Base-by-base conservation (phyloP, 768 basidiomycete species). In the Botryobasidium botryosum region DNA sequence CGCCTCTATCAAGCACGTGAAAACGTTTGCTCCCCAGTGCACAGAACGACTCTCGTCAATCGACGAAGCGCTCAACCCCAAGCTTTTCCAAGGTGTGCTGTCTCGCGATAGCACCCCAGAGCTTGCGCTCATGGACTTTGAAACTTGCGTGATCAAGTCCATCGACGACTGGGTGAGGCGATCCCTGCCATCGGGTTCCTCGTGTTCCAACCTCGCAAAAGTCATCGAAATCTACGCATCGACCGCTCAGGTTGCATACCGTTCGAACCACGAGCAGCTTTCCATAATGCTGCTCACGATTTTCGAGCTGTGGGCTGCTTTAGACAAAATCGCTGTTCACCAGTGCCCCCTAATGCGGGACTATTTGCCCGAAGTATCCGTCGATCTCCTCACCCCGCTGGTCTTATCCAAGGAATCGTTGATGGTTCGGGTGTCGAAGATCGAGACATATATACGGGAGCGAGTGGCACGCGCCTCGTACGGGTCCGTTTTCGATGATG, bases 301-400 rank as follows among this genome's bases (percentile, higher is more conserved):
- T 25, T 51, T 71, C 20, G 64, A 70, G 27, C 58, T 72, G n/a
- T 72, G 71, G 71, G 57, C 67, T 1, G 66, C 63, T 0, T 55
- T 72, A 4, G 71, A 72, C 49, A 59, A 50, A 21, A 27, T 65
- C 13, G 59, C 54, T 2, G 53, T 64, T n/a, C 32, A 31, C 13
- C 54, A 59, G 21, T 53, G 56, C 29, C 65, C 70, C 2, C 56
- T 71, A 8, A 54, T 74, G 4, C 35, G 35, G 0, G 54, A 64
- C 4, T 73, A 68, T 43, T 65, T 68, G 8, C 69, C 71, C 0
- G 69, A 68, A 46, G 53, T 73, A 0, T 60, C 66, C 1, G 23
- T 45, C 2, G 39, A 43, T 3, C 51, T 69, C 18, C 51, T 72
- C 17, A 57, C 69, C 20, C 47, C 60, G 0, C 59, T 74, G 21